Percentiles rank a stretch among this genome's conserved stretches.
Evolutionary conservation across 495 filamentous ascomycete species (phyloP).

Genomic region (Lasiosphaeriaceae sp.): DNA sequence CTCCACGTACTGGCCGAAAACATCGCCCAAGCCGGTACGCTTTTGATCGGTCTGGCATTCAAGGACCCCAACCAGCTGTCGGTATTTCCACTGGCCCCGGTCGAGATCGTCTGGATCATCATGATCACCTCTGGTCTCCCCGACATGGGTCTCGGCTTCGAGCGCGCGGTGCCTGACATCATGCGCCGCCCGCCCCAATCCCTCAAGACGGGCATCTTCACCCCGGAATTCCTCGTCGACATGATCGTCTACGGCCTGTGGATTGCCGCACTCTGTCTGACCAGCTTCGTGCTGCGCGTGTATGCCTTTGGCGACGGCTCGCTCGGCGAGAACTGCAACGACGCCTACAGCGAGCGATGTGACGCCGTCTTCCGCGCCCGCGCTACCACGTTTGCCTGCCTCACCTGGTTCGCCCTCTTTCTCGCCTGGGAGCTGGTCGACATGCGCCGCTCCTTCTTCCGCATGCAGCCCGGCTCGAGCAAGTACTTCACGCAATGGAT

Average conservation of each 20-base stretch:
- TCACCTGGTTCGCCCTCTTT: constrained; percentile 70
- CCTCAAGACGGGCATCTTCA: constrained; percentile 64
- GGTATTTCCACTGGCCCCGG: constrained; percentile 69
- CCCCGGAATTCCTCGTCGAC: constrained; percentile 60
- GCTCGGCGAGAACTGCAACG: constrained; percentile 64
- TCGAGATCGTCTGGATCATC: constrained; percentile 78
- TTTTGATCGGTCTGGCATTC: constrained; percentile 69
- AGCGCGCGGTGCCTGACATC: constrained; percentile 64
- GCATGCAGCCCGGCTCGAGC: constrained; percentile 55
- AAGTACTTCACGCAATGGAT: constrained; percentile 51
- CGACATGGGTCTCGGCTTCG: constrained; percentile 71
- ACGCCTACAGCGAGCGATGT: constrained; percentile 49
- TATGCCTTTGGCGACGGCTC: constrained; percentile 68
- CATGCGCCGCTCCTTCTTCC: constrained; percentile 63
- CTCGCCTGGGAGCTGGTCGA: constrained; percentile 73
- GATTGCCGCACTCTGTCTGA: constrained; percentile 56
- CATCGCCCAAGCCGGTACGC: constrained; percentile 67
- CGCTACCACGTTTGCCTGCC: constrained; percentile 69
- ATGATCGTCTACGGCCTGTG: constrained; percentile 70
- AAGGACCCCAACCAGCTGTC: constrained; percentile 61
- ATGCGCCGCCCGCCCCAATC: constrained; percentile 68
- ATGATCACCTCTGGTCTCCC: constrained; percentile 72
- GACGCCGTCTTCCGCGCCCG: constrained; percentile 68
- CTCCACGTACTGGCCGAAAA: constrained; percentile 71
- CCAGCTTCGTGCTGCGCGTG: constrained; percentile 44